Evolutionary conservation across 2,329 filamentous ascomycete genomes (phyloP), one percentile per base, ranked within the genome.

Genomic region (Aureobasidium sp.): DNA sequence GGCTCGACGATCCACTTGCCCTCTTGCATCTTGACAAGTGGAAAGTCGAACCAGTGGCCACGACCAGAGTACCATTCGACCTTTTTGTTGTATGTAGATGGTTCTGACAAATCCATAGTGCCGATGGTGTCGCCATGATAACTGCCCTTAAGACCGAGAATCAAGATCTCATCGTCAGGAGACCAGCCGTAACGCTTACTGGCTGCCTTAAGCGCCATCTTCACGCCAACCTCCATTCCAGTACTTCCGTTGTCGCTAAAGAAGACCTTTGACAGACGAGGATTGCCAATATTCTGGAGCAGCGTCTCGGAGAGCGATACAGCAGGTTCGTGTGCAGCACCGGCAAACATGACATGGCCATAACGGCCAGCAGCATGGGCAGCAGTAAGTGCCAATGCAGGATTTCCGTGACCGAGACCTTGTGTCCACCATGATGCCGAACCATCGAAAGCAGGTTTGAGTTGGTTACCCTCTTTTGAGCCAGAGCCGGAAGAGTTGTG

Each of bases 341-440:
- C 85, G 0, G 89, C 88, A 69, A 95, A 94, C 88, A 95, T 94
- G 66, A 94, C 88, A 72, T 95, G 90, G 0, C 90, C 90, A 69
- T 94, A 95, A 31, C 90, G 82, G 8, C 90, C 90, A 1, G 90
- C 89, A 0, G 91, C 90, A 69, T 94, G 87, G 0, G 90, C 88
- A 1, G 90, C 89, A 0, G 88, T 85, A 1, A 94, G 81, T 0
- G 89, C 83, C 0, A 95, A 78, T 0, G 80, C 76, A 0, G 89
- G 83, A 67, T 90, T 91, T 6, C 86, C 88, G 66, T 95, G 91
- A 1, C 91, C 90, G 0, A 95, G 80, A 2, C 90, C 90, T 73
- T 95, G 91, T 0, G 90, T 95, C 90, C 91, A 95, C 90, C 91
- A 95, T 0, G 89, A 93, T 0, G 90, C 90, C 0, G 90, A 94